phyloP scores from a whole-genome alignment of 805 yeast genomes.

The Lipomyces kockii region DNA sequence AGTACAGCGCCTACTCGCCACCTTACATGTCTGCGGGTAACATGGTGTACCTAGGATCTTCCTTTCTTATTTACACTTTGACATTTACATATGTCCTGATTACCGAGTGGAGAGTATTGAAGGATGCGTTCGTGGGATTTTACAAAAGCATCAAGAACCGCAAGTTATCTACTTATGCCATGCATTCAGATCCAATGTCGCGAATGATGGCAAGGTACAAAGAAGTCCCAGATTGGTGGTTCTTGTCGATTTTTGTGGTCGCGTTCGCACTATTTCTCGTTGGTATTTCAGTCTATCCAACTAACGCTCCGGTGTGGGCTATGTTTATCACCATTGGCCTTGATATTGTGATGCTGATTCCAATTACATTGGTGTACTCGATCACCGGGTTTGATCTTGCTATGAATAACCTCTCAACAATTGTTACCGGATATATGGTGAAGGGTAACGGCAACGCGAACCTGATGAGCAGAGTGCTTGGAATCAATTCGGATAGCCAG shows the following conservation, averaged over 20 bases:
- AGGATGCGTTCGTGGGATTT: slow-evolving; percentile 5
- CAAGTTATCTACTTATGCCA: slow-evolving; percentile 10
- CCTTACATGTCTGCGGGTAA: slow-evolving; percentile 70
- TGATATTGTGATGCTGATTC: slow-evolving; percentile 61
- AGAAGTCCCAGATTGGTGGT: slow-evolving; percentile 74
- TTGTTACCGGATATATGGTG: slow-evolving; percentile 65
- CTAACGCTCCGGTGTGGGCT: slow-evolving; percentile 66
- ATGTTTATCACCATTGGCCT: slow-evolving; percentile 60
- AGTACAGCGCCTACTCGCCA: slow-evolving; percentile 62
- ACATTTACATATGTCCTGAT: slow-evolving; percentile 50
- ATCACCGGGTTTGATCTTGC: slow-evolving; percentile 65
- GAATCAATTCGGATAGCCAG: slow-evolving; percentile 56
- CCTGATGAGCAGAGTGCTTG: slow-evolving; percentile 44
- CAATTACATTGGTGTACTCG: slow-evolving; percentile 65
- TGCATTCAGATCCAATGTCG: slow-evolving; percentile 24
- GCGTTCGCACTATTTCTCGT: slow-evolving; percentile 45
- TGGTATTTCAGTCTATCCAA: slow-evolving; percentile 43
- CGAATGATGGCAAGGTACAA: slow-evolving; percentile 56
- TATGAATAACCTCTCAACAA: slow-evolving; percentile 63
- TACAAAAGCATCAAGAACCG: slow-evolving; percentile 7
- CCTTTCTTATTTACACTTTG: slow-evolving; percentile 61
- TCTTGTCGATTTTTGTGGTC: slow-evolving; percentile 50
- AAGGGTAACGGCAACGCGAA: slow-evolving; percentile 66
- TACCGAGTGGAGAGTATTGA: slow-evolving; percentile 16
- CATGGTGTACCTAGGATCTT: slow-evolving; percentile 61